phyloP scores from a whole-genome alignment of 352 stramenopile genomes.

The Phytopythium mirpurense region DNA sequence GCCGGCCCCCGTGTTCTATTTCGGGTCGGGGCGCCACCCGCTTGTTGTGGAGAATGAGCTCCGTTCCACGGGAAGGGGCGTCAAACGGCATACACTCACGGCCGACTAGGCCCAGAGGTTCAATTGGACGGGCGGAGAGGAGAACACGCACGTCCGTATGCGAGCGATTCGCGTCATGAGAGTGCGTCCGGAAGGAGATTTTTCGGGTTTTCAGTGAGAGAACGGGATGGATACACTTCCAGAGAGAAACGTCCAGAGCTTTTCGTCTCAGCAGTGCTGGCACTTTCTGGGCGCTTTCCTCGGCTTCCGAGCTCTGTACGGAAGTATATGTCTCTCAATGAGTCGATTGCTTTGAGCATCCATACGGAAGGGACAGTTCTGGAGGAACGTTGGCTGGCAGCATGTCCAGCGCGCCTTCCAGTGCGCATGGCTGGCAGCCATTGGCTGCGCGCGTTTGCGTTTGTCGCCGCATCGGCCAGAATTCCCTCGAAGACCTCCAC shows the following conservation, averaged over 20 bases:
- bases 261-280: background rate
- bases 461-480: background rate
- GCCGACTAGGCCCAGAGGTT: background rate
- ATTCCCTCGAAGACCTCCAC: constrained; percentile 4
- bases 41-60: constrained; percentile 3
- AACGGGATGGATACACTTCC: background rate
- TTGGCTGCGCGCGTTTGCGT: background rate
- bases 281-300: background rate
- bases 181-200: constrained; percentile 1
- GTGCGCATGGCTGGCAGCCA: too few relatives aligned
- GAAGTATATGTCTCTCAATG: too few relatives aligned
- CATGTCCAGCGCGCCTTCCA: background rate
- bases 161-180: too few relatives aligned
- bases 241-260: background rate
- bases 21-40: background rate
- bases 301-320: too few relatives aligned
- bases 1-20: background rate
- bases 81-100: background rate
- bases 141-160: too few relatives aligned
- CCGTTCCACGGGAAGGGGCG: background rate
- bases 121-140: background rate
- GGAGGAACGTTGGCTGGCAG: background rate
- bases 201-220: background rate
- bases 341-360: too few relatives aligned
- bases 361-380: background rate